phyloP scores from a whole-genome alignment of 345 rosid species.

The Citrus maxima region DNA sequence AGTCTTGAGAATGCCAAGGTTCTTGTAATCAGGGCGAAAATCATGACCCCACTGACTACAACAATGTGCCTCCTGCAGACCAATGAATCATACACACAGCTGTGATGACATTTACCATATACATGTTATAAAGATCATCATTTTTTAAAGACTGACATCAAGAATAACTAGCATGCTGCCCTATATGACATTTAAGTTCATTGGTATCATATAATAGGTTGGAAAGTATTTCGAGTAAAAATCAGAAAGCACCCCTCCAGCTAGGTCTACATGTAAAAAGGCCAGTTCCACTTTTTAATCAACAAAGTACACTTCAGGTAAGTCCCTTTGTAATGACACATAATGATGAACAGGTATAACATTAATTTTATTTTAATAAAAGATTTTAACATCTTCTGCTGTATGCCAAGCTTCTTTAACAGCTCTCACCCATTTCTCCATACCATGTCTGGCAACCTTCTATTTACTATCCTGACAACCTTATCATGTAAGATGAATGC shows the following conservation, averaged over 20 bases:
- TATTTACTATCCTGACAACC: background rate
- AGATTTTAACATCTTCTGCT: background rate
- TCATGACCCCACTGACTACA: conserved; percentile 99
- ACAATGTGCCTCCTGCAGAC: conserved; percentile 96
- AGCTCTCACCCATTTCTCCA: background rate
- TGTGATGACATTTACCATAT: background rate
- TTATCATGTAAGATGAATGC: background rate
- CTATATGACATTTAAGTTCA: background rate
- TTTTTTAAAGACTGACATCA: background rate
- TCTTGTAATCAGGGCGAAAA: conserved; percentile 97
- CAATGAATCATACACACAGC: conserved; percentile 4
- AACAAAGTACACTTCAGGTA: background rate
- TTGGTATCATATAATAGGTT: background rate
- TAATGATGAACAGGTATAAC: background rate
- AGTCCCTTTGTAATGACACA: background rate
- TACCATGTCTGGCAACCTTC: background rate
- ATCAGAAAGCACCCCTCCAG: background rate
- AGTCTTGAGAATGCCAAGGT: conserved; percentile 84
- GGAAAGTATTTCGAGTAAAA: background rate
- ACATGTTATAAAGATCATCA: background rate
- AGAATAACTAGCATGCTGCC: background rate
- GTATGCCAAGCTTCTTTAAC: background rate
- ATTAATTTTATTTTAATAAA: background rate
- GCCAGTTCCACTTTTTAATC: background rate
- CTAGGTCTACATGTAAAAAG: background rate